phyloP scores from a whole-genome alignment of 2,329 filamentous ascomycete species.

The Hymenoscyphus fructigenus region DNA sequence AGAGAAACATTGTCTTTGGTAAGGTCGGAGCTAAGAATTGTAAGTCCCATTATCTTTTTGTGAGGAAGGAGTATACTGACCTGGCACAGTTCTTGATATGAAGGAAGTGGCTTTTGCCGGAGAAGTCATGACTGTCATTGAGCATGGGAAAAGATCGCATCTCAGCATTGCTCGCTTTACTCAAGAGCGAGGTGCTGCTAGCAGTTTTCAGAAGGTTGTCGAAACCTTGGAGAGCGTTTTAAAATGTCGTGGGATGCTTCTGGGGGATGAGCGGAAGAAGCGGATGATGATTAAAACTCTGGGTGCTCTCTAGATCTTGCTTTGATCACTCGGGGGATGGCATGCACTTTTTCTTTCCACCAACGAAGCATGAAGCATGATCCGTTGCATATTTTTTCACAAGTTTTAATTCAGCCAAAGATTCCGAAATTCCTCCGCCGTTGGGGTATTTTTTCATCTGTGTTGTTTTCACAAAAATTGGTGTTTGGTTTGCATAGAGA shows the following conservation, averaged over 20 bases:
- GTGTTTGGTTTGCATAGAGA: not conserved
- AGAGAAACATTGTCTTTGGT: constrained; percentile 76
- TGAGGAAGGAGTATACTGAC: constrained; percentile 21
- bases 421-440: not conserved
- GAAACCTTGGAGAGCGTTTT: constrained; percentile 73
- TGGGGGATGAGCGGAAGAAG: constrained; percentile 64
- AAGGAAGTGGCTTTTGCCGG: constrained; percentile 86
- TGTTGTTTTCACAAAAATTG: not conserved
- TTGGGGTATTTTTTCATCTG: not conserved
- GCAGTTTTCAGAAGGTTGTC: constrained; percentile 81
- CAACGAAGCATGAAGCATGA: not conserved
- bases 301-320: constrained; percentile 16
- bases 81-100: constrained; percentile 65
- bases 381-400: not conserved
- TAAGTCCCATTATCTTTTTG: constrained; percentile 50
- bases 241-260: constrained; percentile 61
- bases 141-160: constrained; percentile 74
- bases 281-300: constrained; percentile 74
- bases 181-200: constrained; percentile 88
- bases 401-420: not conserved
- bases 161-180: constrained; percentile 83
- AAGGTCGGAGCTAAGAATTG: constrained; percentile 75
- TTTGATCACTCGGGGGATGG: not conserved
- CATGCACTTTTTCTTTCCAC: no score
- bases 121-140: constrained; percentile 85